A percentile compares a stretch with the other conserved stretches of the same genome.
phyloP scores from a whole-genome alignment of 371 early-diverging fungal species.

The Mucor circinelloides region DNA sequence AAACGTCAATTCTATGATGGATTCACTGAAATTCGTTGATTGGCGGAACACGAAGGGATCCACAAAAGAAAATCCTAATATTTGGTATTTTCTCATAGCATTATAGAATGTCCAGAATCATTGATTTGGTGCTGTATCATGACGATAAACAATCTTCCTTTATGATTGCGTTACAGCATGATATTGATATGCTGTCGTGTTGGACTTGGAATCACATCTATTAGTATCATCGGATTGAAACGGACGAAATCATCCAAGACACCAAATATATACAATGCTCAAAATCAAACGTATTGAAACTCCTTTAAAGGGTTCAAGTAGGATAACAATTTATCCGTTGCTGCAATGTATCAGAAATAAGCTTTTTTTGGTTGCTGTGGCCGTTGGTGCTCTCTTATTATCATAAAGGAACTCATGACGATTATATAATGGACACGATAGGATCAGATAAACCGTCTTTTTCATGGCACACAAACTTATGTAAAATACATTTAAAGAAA shows the following conservation, averaged over 20 bases:
- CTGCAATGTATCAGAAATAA: neutral
- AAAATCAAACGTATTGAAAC: neutral
- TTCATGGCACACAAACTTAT: neutral
- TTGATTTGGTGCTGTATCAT: neutral
- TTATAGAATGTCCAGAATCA: neutral
- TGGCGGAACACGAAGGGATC: slow-evolving; percentile 1
- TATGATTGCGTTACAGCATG: neutral
- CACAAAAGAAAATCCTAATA: neutral
- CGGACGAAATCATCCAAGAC: neutral
- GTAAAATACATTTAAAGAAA: neutral
- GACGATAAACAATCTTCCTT: neutral
- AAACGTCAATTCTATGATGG: slow-evolving; percentile 7
- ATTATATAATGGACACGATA: neutral
- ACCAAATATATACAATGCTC: neutral
- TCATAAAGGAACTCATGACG: neutral
- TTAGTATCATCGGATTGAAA: slow-evolving; percentile 6
- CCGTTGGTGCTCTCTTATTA: neutral
- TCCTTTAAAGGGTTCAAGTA: slow-evolving; percentile 3
- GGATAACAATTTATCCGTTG: slow-evolving; percentile 18
- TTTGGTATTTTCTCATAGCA: neutral
- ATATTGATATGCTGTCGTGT: neutral
- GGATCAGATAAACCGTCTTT: neutral
- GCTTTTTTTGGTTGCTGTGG: neutral
- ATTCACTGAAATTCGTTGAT: neutral
- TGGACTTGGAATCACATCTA: neutral